Conservation (phyloP, 208 protist genomes). For the Acanthamoeba royreba region DNA sequence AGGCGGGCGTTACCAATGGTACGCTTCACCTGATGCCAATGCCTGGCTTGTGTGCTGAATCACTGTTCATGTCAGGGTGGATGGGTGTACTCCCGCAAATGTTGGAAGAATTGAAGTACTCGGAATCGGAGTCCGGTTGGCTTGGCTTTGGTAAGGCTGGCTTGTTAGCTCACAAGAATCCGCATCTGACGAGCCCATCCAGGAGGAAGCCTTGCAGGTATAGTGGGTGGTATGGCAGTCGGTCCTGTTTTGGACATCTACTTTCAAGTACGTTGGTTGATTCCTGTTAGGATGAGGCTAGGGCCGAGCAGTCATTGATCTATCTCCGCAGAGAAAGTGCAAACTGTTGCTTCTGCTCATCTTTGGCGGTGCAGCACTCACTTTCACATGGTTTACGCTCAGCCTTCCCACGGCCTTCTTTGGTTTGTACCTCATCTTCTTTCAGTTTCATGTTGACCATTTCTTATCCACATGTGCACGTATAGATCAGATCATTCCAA, state of each 20-base stretch:
- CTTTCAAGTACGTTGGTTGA: background rate
- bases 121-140: background rate
- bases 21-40: background rate
- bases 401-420: background rate
- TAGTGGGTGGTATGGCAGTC: background rate
- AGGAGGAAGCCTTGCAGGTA: background rate
- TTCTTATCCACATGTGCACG: no score
- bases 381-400: background rate
- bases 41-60: background rate
- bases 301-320: background rate
- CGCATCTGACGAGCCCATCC: background rate
- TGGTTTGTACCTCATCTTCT: background rate
- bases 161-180: background rate
- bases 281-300: background rate
- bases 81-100: background rate
- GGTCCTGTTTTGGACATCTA: background rate
- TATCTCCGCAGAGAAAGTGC: background rate
- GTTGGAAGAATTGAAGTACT: background rate
- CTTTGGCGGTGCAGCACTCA: background rate
- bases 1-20: conserved; percentile 6
- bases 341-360: background rate
- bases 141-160: background rate
- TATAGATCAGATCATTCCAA: background rate
- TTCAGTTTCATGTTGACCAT: no score
- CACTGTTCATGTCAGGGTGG: background rate